Percentiles rank a stretch among this genome's conserved stretches.
Conservation (phyloP, 148 eudicot genomes). For the Spergularia marina region DNA sequence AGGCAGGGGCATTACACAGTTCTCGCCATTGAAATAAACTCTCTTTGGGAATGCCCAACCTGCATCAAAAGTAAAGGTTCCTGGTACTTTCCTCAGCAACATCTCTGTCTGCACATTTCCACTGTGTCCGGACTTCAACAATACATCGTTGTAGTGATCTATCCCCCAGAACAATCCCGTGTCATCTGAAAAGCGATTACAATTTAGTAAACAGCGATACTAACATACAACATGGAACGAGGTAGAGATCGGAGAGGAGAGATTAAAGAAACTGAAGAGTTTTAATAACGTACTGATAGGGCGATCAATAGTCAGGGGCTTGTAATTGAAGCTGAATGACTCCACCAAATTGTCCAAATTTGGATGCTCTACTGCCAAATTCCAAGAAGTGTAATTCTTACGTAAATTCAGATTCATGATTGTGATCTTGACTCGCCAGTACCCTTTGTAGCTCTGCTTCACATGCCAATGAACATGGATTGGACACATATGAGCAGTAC, state of each 20-base stretch:
- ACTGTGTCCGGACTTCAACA: constrained; percentile 56
- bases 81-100: constrained; percentile 54
- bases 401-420: constrained; percentile 52
- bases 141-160: constrained; percentile 66
- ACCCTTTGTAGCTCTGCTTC: constrained; percentile 61
- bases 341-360: constrained; percentile 47
- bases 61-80: constrained; percentile 53
- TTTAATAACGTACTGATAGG: constrained; percentile 47
- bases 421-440: constrained; percentile 82
- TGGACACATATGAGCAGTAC: constrained; percentile 69
- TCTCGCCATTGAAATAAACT: constrained; percentile 75
- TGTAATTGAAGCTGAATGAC: constrained; percentile 77
- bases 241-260: not conserved
- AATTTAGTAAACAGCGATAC: not conserved
- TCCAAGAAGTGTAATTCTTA: constrained; percentile 70
- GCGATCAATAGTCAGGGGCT: constrained; percentile 47
- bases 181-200: constrained; percentile 47
- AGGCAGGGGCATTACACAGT: constrained; percentile 88
- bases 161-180: constrained; percentile 85
- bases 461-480: constrained; percentile 82
- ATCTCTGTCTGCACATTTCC: constrained; percentile 81
- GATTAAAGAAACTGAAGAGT: not conserved
- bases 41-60: constrained; percentile 93
- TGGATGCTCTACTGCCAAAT: constrained; percentile 65
- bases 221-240: not conserved